Percentiles rank a stretch among this genome's conserved stretches.
Conservation (phyloP, 306 rosid species). For the Fragaria ananassa region DNA sequence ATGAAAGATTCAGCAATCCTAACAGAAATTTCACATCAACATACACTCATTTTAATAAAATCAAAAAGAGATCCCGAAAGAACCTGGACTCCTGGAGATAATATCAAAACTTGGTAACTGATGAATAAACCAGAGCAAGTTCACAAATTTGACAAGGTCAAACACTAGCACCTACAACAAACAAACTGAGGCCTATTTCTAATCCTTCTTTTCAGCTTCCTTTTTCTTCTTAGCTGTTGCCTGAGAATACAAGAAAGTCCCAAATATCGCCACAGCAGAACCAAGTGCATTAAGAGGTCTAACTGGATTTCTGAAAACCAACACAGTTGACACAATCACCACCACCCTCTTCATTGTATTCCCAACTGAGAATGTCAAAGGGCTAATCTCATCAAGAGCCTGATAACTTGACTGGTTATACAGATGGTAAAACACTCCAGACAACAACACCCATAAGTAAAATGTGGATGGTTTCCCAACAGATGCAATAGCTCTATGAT, state of each 20-base stretch:
- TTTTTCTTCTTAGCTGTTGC: conserved; percentile 59
- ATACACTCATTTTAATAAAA: background rate
- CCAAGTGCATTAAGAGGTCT: conserved; percentile 89
- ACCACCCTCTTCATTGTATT: conserved; percentile 97
- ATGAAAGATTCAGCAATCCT: background rate
- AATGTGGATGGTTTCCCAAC: conserved; percentile 68
- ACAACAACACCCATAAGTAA: conserved; percentile 73
- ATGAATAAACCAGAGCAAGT: conserved; percentile 1
- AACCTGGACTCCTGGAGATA: background rate
- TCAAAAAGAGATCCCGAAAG: background rate
- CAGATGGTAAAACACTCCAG: conserved; percentile 92
- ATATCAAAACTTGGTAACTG: conserved; percentile 2
- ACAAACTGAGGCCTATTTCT: conserved; percentile 10
- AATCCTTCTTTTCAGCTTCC: conserved; percentile 58
- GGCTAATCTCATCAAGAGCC: conserved; percentile 90
- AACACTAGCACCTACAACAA: background rate
- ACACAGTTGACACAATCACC: conserved; percentile 71
- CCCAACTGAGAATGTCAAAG: conserved; percentile 86
- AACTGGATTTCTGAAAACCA: conserved; percentile 89
- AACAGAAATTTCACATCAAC: background rate
- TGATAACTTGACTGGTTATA: conserved; percentile 95
- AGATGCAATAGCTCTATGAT: conserved; percentile 63
- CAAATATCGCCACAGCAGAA: conserved; percentile 82
- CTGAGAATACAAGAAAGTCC: conserved; percentile 90
- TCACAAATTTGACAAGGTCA: background rate